These are phyloP conservation scores for Rutidosis leptorrhynchoides DNA, from an alignment of 129 eudicot species.

Conservation along the genomic window DNA sequence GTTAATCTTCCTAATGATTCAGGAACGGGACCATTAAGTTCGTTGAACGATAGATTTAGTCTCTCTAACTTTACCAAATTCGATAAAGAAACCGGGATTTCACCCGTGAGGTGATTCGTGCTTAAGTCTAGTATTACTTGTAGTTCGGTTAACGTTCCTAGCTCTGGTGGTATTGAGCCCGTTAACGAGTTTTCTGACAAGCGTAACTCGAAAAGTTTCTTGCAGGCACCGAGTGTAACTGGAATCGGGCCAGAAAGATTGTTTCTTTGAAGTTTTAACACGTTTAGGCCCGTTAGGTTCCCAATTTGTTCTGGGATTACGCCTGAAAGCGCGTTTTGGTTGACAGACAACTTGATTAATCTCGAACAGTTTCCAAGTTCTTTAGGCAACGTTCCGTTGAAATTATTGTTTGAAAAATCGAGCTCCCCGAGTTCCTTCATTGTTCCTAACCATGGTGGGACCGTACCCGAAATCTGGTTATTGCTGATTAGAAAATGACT, in stretches of 20 bases:
- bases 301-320: conserved; percentile 70
- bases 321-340: conserved; percentile 59
- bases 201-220: conserved; percentile 75
- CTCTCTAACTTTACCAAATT: conserved; percentile 71
- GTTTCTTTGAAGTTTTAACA: conserved; percentile 73
- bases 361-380: conserved; percentile 64
- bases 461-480: conserved; percentile 48
- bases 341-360: conserved; percentile 65
- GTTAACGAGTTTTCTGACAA: conserved; percentile 61
- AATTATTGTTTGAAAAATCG: conserved; percentile 70
- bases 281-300: conserved; percentile 64
- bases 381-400: conserved; percentile 62
- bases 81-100: conserved; percentile 67
- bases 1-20: conserved; percentile 68
- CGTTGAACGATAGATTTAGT: conserved; percentile 69
- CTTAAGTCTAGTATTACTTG: conserved; percentile 89
- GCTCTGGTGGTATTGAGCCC: conserved; percentile 65
- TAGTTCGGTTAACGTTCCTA: conserved; percentile 65
- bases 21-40: conserved; percentile 62
- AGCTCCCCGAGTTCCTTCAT: conserved; percentile 73
- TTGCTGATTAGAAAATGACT: conserved; percentile 65
- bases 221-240: conserved; percentile 53
- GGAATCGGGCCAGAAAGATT: conserved; percentile 83
- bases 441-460: conserved; percentile 78
- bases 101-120: conserved; percentile 48